Base-by-base conservation (phyloP, 345 rosid species). In the Melastoma malabathricum region DNA sequence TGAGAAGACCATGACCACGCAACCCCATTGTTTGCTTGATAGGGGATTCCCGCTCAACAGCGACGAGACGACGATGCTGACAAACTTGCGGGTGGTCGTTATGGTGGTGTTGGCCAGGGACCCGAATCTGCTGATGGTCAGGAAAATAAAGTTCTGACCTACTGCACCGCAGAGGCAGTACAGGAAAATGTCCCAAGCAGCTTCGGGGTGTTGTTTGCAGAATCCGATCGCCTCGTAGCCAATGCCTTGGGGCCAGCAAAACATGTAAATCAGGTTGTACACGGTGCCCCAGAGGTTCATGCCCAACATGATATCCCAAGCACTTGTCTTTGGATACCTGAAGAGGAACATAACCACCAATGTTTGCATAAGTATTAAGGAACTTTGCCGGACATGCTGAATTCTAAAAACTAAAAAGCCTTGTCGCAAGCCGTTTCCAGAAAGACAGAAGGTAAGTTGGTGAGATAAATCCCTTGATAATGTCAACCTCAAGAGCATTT, bases 281-380 rank as follows among this genome's bases (percentile, higher is more conserved):
- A 87, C 70, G 57, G 97, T 87, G 0, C 95, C 93, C 97, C 98
- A 87, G 58, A 87, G 56, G 56, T 87, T 92, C 97, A 92, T 92
- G 56, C 96, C 97, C 62, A 92, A 47, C 98, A 92, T 92, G 63
- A 92, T 84, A 50, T 81, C 86, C 97, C 97, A 87, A 9, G 97
- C 96, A 59, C 74, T 73, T 1, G 95, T 92, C 73, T 83, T 79
- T 13, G 88, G 89, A 58, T 80, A 87, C 75, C 94, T 87, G 70
- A 51, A n/a, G 25, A 47, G 57, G 39, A 52, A 43, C 43, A 43
- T 44, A 39, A 15, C 38, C 58, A 23, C 12, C 41, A 34, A 34
- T 34, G 41, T 34, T 34, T 34, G 9, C 12, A 34, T 34, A 6
- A 6, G 41, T 6, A 22, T 22, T 6, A 34, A 34, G 41, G 12